Evolutionary conservation across 768 basidiomycete species (phyloP), one percentile per base, ranked within the genome.

Genomic region (Lactarius hengduanensis): DNA sequence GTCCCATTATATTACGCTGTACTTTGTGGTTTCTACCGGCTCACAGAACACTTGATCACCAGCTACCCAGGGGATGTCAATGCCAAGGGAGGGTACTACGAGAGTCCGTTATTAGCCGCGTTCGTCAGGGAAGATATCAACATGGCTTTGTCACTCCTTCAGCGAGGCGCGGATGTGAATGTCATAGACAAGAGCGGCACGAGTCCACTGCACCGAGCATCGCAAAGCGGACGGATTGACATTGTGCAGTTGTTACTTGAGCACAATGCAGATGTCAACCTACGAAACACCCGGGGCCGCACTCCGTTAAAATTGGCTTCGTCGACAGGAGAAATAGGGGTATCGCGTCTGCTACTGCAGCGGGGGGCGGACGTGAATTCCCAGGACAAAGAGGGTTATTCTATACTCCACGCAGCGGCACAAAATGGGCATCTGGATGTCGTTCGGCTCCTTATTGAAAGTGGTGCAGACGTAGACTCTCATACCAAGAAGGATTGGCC

Each of bases 1-100:
- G 55, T 32, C 4, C 41, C 64, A 5, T 45, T 65, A 22, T 58
- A 65, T 28, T 61, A 45, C 28, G 64, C 64, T 0, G n/a, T 59
- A 22, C 26, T 36, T 1, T 61, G n/a, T 26, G 59, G 53, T n/a
- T 2, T 65, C 0, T 0, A 2, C 11, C 30, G 15, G 11, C 20
- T 60, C 10, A 41, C 13, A n/a, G 4, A 55, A 10, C 57, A 54
- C 28, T 59, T 65, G 53, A 34, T 65, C 32, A 6, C 55, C 30
- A 34, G 34, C n/a, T 41, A 10, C 9, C 28, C 53, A 0, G 45
- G n/a, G 20, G 34, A 54, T n/a, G 53, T 65, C 7, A 34, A 65
- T 2, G 53, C 38, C 32, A 58, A 30, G 6, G 30, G 64, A 2
- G 26, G n/a, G 9, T 15, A 41, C 1, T 9, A 32, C 28, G 9